A percentile compares a stretch with the other conserved stretches of the same genome.
These are phyloP conservation scores for Chenopodium formosanum DNA, from an alignment of 148 eudicot genomes.

Conservation along the genomic window DNA sequence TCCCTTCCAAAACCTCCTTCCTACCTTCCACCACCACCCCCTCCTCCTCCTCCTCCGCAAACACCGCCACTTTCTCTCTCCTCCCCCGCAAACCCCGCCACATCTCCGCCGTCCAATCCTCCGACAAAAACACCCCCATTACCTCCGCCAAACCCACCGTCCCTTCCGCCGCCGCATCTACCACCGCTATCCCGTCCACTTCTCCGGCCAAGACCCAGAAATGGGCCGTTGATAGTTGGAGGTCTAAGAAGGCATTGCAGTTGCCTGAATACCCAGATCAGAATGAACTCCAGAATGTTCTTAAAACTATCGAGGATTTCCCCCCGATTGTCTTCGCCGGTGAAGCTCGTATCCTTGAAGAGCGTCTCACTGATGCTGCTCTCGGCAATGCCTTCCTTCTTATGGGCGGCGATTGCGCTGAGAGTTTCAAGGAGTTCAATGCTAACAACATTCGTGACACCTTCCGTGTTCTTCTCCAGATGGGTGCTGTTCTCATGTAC, in stretches of 20 bases:
- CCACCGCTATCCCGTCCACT: neutral
- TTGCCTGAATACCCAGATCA: slow-evolving; percentile 58
- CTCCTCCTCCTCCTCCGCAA: neutral
- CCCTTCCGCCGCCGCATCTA: slow-evolving; percentile 3
- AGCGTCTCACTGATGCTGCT: slow-evolving; percentile 46
- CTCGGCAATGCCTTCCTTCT: slow-evolving; percentile 58
- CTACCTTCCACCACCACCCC: neutral
- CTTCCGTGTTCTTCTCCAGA: slow-evolving; percentile 57
- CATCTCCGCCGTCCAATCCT: slow-evolving; percentile 33
- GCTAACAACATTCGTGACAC: slow-evolving; percentile 56
- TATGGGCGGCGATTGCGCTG: slow-evolving; percentile 65
- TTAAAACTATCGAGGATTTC: slow-evolving; percentile 47
- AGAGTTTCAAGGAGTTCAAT: slow-evolving; percentile 47
- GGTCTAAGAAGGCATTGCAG: slow-evolving; percentile 47
- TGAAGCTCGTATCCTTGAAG: slow-evolving; percentile 49
- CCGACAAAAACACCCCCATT: slow-evolving; percentile 27
- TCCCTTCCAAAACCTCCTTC: slow-evolving; percentile 27
- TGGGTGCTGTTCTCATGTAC: slow-evolving; percentile 63
- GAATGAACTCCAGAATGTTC: slow-evolving; percentile 36
- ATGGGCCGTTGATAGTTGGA: slow-evolving; percentile 59
- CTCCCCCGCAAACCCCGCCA: slow-evolving; percentile 42
- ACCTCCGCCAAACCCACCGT: slow-evolving; percentile 17
- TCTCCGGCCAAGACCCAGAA: slow-evolving; percentile 6
- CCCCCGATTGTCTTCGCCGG: slow-evolving; percentile 59
- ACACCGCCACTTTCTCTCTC: slow-evolving; percentile 13